Conservation (phyloP, 1,284 basidiomycete species). For the Gastroboletus turbinatus region DNA sequence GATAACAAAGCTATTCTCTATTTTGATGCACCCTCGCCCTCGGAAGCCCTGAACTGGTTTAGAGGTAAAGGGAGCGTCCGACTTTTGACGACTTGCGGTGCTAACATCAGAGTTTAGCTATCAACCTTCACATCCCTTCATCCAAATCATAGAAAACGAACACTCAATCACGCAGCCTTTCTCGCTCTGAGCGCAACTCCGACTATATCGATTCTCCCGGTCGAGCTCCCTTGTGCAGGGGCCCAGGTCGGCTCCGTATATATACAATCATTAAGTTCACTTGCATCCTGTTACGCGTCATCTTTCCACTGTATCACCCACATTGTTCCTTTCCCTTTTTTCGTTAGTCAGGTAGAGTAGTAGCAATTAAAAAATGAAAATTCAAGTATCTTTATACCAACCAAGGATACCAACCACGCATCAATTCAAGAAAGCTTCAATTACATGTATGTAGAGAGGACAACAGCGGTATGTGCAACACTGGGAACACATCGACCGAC, state of each 20-base stretch:
- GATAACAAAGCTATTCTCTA: conserved; percentile 92
- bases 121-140: conserved; percentile 62
- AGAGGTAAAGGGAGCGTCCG: conserved; percentile 51
- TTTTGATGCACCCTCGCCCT: conserved; percentile 81
- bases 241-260: conserved; percentile 31
- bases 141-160: conserved; percentile 43
- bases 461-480: conserved; percentile 10
- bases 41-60: conserved; percentile 87
- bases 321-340: conserved; percentile 15
- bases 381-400: not conserved
- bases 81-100: not conserved
- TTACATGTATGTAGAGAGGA: conserved; percentile 11
- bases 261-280: conserved; percentile 39
- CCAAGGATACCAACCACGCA: not conserved
- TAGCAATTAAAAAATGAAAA: conserved; percentile 15
- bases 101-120: conserved; percentile 41
- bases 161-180: conserved; percentile 9
- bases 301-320: conserved; percentile 38
- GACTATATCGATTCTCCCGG: conserved; percentile 3
- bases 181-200: conserved; percentile 6
- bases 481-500: not conserved
- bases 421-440: not conserved
- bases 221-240: conserved; percentile 13
- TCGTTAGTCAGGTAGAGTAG: conserved; percentile 29
- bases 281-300: conserved; percentile 33